Evolutionary conservation across 192 early-diverging fungal genomes (phyloP).

Genomic region (Backusella sp.): DNA sequence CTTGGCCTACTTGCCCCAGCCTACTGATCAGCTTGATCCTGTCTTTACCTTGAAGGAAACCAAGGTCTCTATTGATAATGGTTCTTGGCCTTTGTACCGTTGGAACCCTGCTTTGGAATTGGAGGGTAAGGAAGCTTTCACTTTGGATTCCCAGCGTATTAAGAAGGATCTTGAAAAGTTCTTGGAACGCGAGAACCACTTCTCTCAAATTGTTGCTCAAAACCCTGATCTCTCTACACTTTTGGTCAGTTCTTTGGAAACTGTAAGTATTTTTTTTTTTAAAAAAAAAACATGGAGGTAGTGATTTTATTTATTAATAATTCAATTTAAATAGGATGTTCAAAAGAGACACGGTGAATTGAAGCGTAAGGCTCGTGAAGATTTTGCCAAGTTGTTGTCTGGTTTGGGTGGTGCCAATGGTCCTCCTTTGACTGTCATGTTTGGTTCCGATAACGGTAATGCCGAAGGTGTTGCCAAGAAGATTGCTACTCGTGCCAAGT

Average conservation of each 20-base stretch:
- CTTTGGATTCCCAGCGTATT: conserved; percentile 76
- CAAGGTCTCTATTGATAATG: conserved; percentile 86
- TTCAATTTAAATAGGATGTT: conserved; percentile 39
- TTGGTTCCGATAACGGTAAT: conserved; percentile 90
- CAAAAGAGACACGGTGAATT: conserved; percentile 60
- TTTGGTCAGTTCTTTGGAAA: conserved; percentile 65
- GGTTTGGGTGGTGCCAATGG: conserved; percentile 61
- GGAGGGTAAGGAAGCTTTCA: conserved; percentile 61
- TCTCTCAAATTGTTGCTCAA: conserved; percentile 73
- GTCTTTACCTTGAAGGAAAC: conserved; percentile 83
- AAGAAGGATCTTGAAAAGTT: conserved; percentile 78
- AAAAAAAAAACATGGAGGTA: not conserved
- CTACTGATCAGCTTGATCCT: conserved; percentile 51
- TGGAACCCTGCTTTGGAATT: conserved; percentile 78
- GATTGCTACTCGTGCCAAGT: conserved; percentile 76
- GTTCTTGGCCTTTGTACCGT: conserved; percentile 93
- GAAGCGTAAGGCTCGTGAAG: conserved; percentile 63
- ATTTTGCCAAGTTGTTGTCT: conserved; percentile 66
- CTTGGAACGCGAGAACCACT: conserved; percentile 79
- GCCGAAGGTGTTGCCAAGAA: conserved; percentile 83
- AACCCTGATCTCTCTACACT: conserved; percentile 59
- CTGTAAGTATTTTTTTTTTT: conserved; percentile 31
- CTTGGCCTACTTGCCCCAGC: conserved; percentile 77
- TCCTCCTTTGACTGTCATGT: conserved; percentile 82
- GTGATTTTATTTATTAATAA: conserved; percentile 2